These are phyloP conservation scores for Yueomyces sp. DNA, from an alignment of 805 yeast genomes.

Conservation along the genomic window DNA sequence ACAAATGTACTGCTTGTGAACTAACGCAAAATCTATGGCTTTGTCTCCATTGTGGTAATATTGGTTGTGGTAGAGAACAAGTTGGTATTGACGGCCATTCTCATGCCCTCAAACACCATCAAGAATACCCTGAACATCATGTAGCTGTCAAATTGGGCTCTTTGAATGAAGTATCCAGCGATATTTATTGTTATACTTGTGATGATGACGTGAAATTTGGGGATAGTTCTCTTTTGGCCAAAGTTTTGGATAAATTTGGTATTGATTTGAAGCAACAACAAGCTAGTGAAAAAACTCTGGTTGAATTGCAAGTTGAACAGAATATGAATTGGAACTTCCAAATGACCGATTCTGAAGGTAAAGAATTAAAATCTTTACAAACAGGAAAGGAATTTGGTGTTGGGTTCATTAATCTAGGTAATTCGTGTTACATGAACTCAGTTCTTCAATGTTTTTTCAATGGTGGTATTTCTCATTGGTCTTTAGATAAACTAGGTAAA, in stretches of 20 bases:
- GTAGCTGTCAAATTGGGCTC: slow-evolving; percentile 89
- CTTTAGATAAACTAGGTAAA: slow-evolving; percentile 25
- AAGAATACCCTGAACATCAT: slow-evolving; percentile 42
- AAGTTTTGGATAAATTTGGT: slow-evolving; percentile 42
- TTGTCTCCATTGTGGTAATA: slow-evolving; percentile 78
- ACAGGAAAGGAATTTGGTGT: slow-evolving; percentile 38
- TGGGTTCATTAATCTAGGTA: slow-evolving; percentile 84
- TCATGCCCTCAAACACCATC: slow-evolving; percentile 71
- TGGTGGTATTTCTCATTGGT: slow-evolving; percentile 21
- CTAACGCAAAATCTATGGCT: slow-evolving; percentile 78
- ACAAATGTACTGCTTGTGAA: slow-evolving; percentile 45
- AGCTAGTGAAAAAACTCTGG: slow-evolving; percentile 77
- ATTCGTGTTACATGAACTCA: slow-evolving; percentile 82
- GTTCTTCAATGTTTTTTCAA: slow-evolving; percentile 59
- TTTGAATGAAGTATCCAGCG: slow-evolving; percentile 57
- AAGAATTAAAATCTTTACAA: slow-evolving; percentile 39
- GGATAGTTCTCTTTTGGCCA: slow-evolving; percentile 1
- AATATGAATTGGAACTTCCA: slow-evolving; percentile 88
- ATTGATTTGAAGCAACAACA: slow-evolving; percentile 41
- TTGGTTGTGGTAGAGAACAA: slow-evolving; percentile 92
- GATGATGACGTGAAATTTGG: slow-evolving; percentile 76
- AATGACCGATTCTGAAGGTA: slow-evolving; percentile 61
- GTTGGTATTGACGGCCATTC: slow-evolving; percentile 91
- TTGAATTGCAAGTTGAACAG: slow-evolving; percentile 87
- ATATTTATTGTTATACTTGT: slow-evolving; percentile 79